A percentile compares a stretch with the other conserved stretches of the same genome.
Evolutionary conservation across 2,329 filamentous ascomycete genomes (phyloP).

Genomic region (Alternaria gansuensis): DNA sequence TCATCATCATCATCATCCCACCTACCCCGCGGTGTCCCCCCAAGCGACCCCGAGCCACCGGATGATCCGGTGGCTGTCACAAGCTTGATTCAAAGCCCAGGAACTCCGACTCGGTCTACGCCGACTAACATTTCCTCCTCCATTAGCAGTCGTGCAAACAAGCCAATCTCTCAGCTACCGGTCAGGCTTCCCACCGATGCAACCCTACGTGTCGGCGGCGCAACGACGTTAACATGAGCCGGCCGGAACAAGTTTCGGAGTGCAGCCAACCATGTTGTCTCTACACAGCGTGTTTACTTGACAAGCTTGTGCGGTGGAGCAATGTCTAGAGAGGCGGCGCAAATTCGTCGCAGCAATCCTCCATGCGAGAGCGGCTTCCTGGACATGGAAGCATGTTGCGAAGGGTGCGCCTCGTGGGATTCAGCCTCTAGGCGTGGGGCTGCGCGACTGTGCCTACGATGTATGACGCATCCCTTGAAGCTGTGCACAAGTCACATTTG

Average conservation of each 20-base stretch:
- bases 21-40: constrained; percentile 29
- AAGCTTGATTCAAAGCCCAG: constrained; percentile 7
- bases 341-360: constrained; percentile 8
- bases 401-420: constrained; percentile 14
- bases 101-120: constrained; percentile 12
- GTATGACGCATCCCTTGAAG: constrained; percentile 6
- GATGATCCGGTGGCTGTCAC: constrained; percentile 21
- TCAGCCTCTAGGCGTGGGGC: constrained; percentile 15
- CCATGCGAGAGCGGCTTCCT: constrained; percentile 7
- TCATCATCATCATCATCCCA: constrained; percentile 19
- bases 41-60: constrained; percentile 25
- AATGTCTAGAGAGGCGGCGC: constrained; percentile 5
- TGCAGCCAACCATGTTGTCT: constrained; percentile 1
- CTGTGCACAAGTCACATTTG: constrained; percentile 5
- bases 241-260: not conserved
- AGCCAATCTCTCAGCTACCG: constrained; percentile 21
- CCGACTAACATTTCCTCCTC: constrained; percentile 8
- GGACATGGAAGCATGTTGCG: constrained; percentile 20
- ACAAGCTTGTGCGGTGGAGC: constrained; percentile 8
- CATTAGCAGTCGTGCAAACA: constrained; percentile 18
- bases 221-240: constrained; percentile 7
- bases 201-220: constrained; percentile 18
- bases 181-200: constrained; percentile 19
- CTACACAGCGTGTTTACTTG: constrained; percentile 5
- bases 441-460: constrained; percentile 7